These are phyloP conservation scores for Kitagawia praeruptora DNA, from an alignment of 129 eudicot genomes.

Conservation along the genomic window DNA sequence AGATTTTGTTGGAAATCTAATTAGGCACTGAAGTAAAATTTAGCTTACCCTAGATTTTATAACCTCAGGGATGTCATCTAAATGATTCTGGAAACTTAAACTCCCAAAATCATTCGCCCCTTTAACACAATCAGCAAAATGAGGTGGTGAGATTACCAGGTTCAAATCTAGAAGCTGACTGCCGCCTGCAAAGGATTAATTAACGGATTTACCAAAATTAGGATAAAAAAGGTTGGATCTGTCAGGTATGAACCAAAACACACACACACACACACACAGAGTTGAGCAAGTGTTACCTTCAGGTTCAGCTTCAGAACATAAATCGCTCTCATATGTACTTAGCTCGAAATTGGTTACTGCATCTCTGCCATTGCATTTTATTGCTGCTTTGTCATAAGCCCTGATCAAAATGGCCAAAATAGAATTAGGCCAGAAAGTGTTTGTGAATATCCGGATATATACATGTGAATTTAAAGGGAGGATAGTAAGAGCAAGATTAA, in stretches of 20 bases:
- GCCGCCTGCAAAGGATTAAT: slow-evolving; percentile 13
- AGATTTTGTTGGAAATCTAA: not conserved
- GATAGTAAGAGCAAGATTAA: not conserved
- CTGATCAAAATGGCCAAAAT: slow-evolving; percentile 15
- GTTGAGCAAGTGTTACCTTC: slow-evolving; percentile 19
- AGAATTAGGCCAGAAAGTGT: not conserved
- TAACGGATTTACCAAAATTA: not conserved
- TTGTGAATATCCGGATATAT: not conserved
- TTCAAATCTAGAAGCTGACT: slow-evolving; percentile 35
- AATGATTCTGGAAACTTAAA: slow-evolving; percentile 23
- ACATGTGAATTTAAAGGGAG: not conserved
- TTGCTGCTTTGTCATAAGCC: slow-evolving; percentile 58
- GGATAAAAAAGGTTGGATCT: not conserved
- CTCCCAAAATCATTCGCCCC: slow-evolving; percentile 18
- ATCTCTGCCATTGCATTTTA: slow-evolving; percentile 49
- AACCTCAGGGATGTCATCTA: slow-evolving; percentile 18
- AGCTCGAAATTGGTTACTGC: slow-evolving; percentile 55
- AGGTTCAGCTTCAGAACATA: slow-evolving; percentile 22
- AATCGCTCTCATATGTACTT: slow-evolving; percentile 27
- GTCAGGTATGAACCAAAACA: not conserved
- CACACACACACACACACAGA: not conserved
- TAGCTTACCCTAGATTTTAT: slow-evolving; percentile 26
- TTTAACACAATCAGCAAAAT: slow-evolving; percentile 12
- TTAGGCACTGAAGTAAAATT: not conserved
- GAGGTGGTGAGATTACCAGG: slow-evolving; percentile 44